phyloP scores from a whole-genome alignment of 2,329 filamentous ascomycete species.

The Penicillium oxalicum region DNA sequence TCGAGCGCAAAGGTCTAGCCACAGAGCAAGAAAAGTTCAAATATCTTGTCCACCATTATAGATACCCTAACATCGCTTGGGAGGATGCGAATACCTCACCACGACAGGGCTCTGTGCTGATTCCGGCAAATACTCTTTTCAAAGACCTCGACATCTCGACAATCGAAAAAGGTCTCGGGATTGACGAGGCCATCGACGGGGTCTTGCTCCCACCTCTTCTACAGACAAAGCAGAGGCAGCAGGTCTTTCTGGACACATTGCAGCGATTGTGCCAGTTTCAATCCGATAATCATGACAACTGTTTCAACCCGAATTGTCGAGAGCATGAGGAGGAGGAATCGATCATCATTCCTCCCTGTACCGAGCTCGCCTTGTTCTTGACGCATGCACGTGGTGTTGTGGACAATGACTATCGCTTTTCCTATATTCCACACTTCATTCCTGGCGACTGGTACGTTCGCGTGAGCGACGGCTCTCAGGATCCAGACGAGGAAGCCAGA shows the following conservation, averaged over 20 bases:
- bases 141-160: not conserved
- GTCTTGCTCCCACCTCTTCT: not conserved
- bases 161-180: not conserved
- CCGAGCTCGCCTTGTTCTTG: constrained; percentile 2
- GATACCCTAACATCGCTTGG: not conserved
- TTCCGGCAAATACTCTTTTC: not conserved
- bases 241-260: constrained; percentile 1
- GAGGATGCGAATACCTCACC: not conserved
- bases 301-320: too few species aligned
- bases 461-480: not conserved
- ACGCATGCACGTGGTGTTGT: constrained; percentile 1
- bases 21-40: constrained; percentile 4
- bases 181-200: not conserved
- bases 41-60: not conserved
- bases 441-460: not conserved
- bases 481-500: not conserved
- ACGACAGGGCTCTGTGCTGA: not conserved
- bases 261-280: not conserved
- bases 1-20: not conserved
- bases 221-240: not conserved
- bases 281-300: not conserved
- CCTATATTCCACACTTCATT: not conserved
- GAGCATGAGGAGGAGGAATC: not conserved
- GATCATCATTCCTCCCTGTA: constrained; percentile 1
- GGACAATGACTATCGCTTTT: not conserved